Evolutionary conservation across 805 yeast species (phyloP), one percentile per base, ranked within the genome.

Genomic region (Teunomyces funiuensis): DNA sequence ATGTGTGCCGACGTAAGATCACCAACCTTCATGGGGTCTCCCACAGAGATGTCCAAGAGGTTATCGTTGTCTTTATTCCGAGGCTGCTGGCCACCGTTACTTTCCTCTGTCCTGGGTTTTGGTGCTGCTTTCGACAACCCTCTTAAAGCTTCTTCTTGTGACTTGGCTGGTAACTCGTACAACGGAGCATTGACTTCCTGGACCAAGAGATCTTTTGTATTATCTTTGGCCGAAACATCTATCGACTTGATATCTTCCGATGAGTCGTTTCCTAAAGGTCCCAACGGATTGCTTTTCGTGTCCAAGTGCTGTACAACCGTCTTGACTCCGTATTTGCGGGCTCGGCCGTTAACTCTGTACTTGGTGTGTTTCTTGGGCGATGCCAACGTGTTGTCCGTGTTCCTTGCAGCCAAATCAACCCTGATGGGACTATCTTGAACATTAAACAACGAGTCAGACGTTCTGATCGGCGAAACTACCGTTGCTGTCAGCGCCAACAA

Each of bases 11-110:
- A 79, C 0, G 98, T 82, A 33, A 90, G 65, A 49, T 93, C 99
- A 3, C 97, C 96, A 4, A 93, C 90, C 58, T 87, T 88, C 51
- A 82, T 75, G 0, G 98, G 98, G 60, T 90, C 97, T 2, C 91
- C 91, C 9, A 90, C 96, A 1, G 80, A 63, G 27, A 90, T 83
- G 3, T 77, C 80, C 45, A 86, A 74, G 13, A 65, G 60, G 29
- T 62, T 69, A 2, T 34, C 18, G 20, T 15, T 13, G 19, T 34
- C 19, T 22, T 13, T n/a, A 34, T 4, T 23, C 5, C n/a, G 28
- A 13, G 16, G 23, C 13, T 23, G 13, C 25, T 17, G 22, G 19
- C 5, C 23, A 10, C 25, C 25, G 13, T 31, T 31, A 6, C n/a
- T 31, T 11, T 31, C 34, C 9, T 23, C 16, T 4, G 13, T 18